Evolutionary conservation across 139 green algal species (phyloP).

Genomic region (Penium margaritaceum): DNA sequence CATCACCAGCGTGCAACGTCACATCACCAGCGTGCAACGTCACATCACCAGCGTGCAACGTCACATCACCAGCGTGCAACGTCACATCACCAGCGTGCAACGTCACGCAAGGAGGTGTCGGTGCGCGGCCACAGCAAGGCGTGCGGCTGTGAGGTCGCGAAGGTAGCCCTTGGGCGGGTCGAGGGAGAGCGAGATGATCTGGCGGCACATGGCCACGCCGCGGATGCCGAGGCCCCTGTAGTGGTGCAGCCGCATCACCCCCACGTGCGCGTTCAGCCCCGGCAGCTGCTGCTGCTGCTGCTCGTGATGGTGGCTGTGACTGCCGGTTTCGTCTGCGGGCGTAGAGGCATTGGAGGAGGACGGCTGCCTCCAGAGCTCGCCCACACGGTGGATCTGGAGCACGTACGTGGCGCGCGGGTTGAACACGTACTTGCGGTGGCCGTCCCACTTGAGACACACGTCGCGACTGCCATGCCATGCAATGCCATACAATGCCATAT

Average conservation of each 20-base stretch:
- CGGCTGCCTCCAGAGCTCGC: constrained; percentile 3
- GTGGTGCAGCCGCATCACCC: constrained; percentile 14
- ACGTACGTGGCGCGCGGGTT: constrained; percentile 4
- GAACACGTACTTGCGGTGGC: constrained; percentile 19
- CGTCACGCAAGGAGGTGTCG: too few species aligned
- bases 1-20: too few species aligned
- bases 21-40: too few species aligned
- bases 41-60: too few species aligned
- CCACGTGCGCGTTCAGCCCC: constrained; percentile 1
- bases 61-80: too few species aligned
- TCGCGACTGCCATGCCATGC: constrained; percentile 20
- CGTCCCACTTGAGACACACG: constrained; percentile 16
- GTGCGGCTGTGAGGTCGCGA: constrained; percentile 12
- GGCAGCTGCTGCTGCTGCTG: neutral
- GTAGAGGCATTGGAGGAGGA: neutral
- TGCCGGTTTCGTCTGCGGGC: neutral
- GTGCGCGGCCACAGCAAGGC: constrained; percentile 7
- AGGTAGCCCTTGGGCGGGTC: constrained; percentile 5
- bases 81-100: too few species aligned
- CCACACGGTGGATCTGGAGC: constrained; percentile 23
- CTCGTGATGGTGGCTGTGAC: neutral
- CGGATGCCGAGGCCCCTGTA: constrained; percentile 11
- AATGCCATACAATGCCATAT: too few species aligned
- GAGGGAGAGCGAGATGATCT: constrained; percentile 1
- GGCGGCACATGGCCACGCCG: neutral